Conservation (phyloP, 2,329 filamentous ascomycete genomes). For the Cladosporium phlei region DNA sequence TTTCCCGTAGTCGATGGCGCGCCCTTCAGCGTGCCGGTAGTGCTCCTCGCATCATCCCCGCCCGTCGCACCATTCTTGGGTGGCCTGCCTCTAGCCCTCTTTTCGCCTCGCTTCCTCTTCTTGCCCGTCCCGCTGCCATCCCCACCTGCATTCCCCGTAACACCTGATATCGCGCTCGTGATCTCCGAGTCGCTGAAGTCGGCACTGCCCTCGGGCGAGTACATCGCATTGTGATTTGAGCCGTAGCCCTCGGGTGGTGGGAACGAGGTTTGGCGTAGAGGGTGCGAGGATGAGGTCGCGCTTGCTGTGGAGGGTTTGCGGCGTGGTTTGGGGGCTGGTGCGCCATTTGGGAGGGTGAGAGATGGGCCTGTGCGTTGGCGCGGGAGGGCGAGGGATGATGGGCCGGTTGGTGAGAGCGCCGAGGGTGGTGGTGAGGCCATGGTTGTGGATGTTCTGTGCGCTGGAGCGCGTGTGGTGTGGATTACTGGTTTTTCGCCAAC, state of each 20-base stretch:
- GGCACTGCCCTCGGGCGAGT: conserved; percentile 26
- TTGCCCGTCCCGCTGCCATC: conserved; percentile 10
- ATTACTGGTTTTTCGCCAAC: not conserved
- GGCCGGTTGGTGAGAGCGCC: conserved; percentile 10
- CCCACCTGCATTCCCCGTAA: conserved; percentile 38
- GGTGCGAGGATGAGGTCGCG: conserved; percentile 56
- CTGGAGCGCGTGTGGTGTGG: not conserved
- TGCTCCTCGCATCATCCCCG: conserved; percentile 24
- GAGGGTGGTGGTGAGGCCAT: conserved; percentile 13
- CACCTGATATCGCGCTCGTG: conserved; percentile 25
- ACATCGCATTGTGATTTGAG: conserved; percentile 12
- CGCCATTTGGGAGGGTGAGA: conserved; percentile 47
- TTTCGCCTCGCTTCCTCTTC: conserved; percentile 29
- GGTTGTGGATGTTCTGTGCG: not conserved
- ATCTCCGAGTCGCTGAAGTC: conserved; percentile 34
- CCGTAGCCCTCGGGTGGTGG: conserved; percentile 50
- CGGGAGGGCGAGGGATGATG: conserved; percentile 35
- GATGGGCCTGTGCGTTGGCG: conserved; percentile 58
- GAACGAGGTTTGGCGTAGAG: conserved; percentile 76
- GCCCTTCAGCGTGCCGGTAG: conserved; percentile 34
- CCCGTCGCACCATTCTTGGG: conserved; percentile 16
- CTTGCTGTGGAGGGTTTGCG: conserved; percentile 64
- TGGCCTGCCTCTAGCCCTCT: conserved; percentile 23
- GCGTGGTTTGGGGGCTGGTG: conserved; percentile 55
- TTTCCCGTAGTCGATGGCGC: conserved; percentile 19